A percentile compares a stretch with the other conserved stretches of the same genome.
phyloP scores from a whole-genome alignment of 495 filamentous ascomycete species.

The Extremus antarcticus region DNA sequence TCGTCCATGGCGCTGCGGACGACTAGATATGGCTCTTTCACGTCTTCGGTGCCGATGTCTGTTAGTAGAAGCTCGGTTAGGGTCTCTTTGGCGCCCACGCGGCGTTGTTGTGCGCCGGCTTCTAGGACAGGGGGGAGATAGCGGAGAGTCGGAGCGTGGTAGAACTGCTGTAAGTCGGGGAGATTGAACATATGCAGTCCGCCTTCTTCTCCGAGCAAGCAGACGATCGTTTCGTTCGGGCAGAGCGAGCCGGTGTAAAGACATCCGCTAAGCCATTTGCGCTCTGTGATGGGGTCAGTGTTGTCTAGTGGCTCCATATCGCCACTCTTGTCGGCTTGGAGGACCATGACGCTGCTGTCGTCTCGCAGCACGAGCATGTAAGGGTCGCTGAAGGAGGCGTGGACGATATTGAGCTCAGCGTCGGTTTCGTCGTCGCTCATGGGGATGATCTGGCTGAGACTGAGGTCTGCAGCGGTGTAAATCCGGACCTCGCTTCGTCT shows the following conservation, averaged over 20 bases:
- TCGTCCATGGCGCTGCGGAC: slow-evolving; percentile 73
- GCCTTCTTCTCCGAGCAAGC: slow-evolving; percentile 58
- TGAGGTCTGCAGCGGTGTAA: slow-evolving; percentile 61
- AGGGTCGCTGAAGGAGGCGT: slow-evolving; percentile 77
- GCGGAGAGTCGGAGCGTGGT: slow-evolving; percentile 57
- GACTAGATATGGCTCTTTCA: slow-evolving; percentile 67
- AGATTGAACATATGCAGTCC: slow-evolving; percentile 62
- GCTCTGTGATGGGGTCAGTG: slow-evolving; percentile 36
- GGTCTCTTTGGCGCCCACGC: slow-evolving; percentile 56
- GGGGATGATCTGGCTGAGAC: slow-evolving; percentile 77
- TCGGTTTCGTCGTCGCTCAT: slow-evolving; percentile 80
- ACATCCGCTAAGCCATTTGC: slow-evolving; percentile 69
- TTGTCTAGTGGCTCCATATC: slow-evolving; percentile 76
- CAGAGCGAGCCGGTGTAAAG: slow-evolving; percentile 51
- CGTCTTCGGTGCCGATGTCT: slow-evolving; percentile 65
- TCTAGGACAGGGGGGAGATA: slow-evolving; percentile 70
- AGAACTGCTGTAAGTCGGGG: slow-evolving; percentile 52
- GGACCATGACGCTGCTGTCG: slow-evolving; percentile 64
- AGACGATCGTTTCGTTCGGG: slow-evolving; percentile 49
- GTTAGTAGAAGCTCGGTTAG: slow-evolving; percentile 70
- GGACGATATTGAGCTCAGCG: slow-evolving; percentile 58
- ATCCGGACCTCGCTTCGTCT: slow-evolving; percentile 71
- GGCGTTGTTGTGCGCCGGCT: slow-evolving; percentile 52
- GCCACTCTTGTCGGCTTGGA: slow-evolving; percentile 62
- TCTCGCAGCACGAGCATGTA: slow-evolving; percentile 78